Evolutionary conservation across 306 rosid species (phyloP).

Genomic region (Comarum palustre): DNA sequence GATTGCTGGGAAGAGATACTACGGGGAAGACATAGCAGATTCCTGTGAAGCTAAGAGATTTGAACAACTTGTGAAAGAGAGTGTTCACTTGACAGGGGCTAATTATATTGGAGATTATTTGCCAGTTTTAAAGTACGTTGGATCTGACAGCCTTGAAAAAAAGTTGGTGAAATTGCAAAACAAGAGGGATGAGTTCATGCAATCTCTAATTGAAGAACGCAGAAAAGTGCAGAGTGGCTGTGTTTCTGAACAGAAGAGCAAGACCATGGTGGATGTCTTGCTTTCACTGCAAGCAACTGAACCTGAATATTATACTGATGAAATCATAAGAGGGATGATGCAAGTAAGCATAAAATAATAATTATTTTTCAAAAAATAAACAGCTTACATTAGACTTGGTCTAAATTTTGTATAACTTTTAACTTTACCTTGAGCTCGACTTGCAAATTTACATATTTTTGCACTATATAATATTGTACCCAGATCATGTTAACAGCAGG

Average conservation of each 20-base stretch:
- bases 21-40: slow-evolving; percentile 19
- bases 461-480: too few relatives aligned
- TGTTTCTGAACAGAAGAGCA: not conserved
- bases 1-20: slow-evolving; percentile 40
- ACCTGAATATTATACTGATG: slow-evolving; percentile 30
- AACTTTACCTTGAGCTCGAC: too few relatives aligned
- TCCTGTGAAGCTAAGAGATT: slow-evolving; percentile 24
- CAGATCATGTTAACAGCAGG: slow-evolving; percentile 35
- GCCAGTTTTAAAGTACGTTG: slow-evolving; percentile 2
- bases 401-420: too few relatives aligned
- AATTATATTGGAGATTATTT: slow-evolving; percentile 16
- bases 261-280: slow-evolving; percentile 24
- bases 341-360: slow-evolving; percentile 3
- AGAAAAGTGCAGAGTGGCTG: not conserved
- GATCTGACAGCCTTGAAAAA: slow-evolving; percentile 17
- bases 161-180: slow-evolving; percentile 12
- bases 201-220: slow-evolving; percentile 19
- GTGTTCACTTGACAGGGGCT: not conserved
- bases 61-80: slow-evolving; percentile 17
- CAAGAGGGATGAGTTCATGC: slow-evolving; percentile 11
- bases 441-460: too few relatives aligned
- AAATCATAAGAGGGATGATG: slow-evolving; percentile 31
- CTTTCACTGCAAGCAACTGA: slow-evolving; percentile 22
- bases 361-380: too few relatives aligned
- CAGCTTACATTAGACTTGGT: too few relatives aligned